phyloP scores from a whole-genome alignment of 495 filamentous ascomycete species.

The Hapsidospora chrysogenum region DNA sequence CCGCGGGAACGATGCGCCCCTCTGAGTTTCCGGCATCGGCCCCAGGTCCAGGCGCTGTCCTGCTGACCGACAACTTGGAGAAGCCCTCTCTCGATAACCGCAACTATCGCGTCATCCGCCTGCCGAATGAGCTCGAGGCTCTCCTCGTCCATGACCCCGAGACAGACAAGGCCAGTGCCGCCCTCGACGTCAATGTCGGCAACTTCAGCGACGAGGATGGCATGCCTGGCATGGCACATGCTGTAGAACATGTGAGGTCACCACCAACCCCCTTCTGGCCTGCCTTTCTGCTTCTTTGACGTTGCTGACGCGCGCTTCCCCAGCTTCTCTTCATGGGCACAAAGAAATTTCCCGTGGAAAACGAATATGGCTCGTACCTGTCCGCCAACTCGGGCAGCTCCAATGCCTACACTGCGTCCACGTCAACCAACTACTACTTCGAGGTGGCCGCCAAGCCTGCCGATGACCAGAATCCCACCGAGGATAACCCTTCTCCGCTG shows the following conservation, averaged over 20 bases:
- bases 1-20: no score
- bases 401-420: constrained; percentile 87
- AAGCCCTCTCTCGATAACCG: constrained; percentile 79
- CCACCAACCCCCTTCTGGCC: not conserved
- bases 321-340: constrained; percentile 98
- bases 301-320: constrained; percentile 5
- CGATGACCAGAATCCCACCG: constrained; percentile 34
- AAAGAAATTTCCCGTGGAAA: constrained; percentile 93
- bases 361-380: constrained; percentile 89
- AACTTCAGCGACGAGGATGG: constrained; percentile 84
- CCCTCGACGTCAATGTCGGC: constrained; percentile 89
- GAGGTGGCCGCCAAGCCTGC: constrained; percentile 66
- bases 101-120: constrained; percentile 68
- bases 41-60: constrained; percentile 25
- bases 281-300: not conserved
- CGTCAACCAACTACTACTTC: constrained; percentile 96
- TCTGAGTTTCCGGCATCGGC: constrained; percentile 1
- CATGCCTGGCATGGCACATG: constrained; percentile 88
- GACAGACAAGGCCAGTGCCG: constrained; percentile 91
- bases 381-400: constrained; percentile 76
- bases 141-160: constrained; percentile 88
- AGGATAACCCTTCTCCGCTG: constrained; percentile 50
- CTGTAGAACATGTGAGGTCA: constrained; percentile 48
- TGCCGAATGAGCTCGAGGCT: constrained; percentile 84
- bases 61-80: constrained; percentile 68